Percentiles rank a stretch among this genome's conserved stretches.
Conservation (phyloP, 2,329 filamentous ascomycete genomes). For the Aureobasidium sp. region DNA sequence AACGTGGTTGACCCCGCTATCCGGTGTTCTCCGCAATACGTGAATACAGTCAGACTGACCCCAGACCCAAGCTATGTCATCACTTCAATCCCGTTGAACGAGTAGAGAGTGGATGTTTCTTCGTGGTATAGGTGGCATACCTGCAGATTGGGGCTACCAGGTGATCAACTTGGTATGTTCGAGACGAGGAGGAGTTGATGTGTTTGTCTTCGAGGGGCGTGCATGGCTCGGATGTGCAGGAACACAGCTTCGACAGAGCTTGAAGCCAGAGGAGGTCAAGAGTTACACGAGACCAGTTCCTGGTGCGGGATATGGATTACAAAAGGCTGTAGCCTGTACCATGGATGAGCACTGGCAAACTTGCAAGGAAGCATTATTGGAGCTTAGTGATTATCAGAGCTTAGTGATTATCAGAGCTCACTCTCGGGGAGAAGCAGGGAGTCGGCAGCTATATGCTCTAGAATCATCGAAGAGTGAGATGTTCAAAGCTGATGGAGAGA, state of each 20-base stretch:
- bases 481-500: background rate
- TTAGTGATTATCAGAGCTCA: background rate
- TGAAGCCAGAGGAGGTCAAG: background rate
- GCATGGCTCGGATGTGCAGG: background rate
- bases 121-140: background rate
- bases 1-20: no score
- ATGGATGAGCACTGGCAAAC: background rate
- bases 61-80: background rate
- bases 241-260: background rate
- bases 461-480: background rate
- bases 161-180: background rate
- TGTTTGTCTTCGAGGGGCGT: background rate
- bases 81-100: background rate
- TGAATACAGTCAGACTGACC: no score
- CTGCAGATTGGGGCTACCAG: background rate
- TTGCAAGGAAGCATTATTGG: background rate
- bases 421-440: background rate
- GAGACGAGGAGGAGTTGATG: background rate
- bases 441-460: background rate
- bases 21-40: no score
- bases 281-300: background rate
- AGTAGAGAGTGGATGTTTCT: background rate
- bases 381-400: background rate
- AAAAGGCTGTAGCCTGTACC: background rate
- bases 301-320: background rate